Evolutionary conservation across 1,284 basidiomycete genomes (phyloP), one percentile per base, ranked within the genome.

Genomic region (Boletus smithii): DNA sequence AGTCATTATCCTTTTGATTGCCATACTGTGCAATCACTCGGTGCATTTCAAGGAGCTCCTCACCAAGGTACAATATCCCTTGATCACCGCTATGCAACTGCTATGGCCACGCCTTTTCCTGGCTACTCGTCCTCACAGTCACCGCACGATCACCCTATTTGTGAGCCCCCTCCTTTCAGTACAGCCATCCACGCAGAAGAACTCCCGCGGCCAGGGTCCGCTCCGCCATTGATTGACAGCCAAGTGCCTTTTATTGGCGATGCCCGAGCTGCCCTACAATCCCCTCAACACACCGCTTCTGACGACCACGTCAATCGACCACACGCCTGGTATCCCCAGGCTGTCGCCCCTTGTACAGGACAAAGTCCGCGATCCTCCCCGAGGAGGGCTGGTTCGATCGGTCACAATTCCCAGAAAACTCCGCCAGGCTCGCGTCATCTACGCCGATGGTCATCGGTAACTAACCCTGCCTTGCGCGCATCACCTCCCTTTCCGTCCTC

Each of bases 311-410:
- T 51, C 44, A 53, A 41, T 35, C 59, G 51, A 36, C 44, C 24
- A 22, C 61, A 63, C 32, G 23, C 37, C 37, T 65, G 59, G 59
- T 60, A 62, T 53, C 40, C 62, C 32, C 62, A 61, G 23, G 8
- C 30, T 29, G 50, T 50, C 48, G 20, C 29, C 16, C 44, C 52
- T 46, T 26, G 38, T 45, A 29, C 51, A 42, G 43, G 50, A 14
- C 62, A 46, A 62, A 61, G 62, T 61, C 60, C 60, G 62, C 60
- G 62, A 60, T 63, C 60, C 59, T 65, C 51, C 63, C 60, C 48
- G 32, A 65, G 54, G 51, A 62, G 60, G 63, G 61, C 63, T 49
- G 60, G 61, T 36, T 64, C 60, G 60, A 65, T 62, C 63, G 61
- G 63, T 7, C 60, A 65, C 50, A 65, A 55, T 53, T 47, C 60